Evolutionary conservation across 305 asterid genomes (phyloP), one percentile per base, ranked within the genome.

Genomic region (Solanum hybrid): DNA sequence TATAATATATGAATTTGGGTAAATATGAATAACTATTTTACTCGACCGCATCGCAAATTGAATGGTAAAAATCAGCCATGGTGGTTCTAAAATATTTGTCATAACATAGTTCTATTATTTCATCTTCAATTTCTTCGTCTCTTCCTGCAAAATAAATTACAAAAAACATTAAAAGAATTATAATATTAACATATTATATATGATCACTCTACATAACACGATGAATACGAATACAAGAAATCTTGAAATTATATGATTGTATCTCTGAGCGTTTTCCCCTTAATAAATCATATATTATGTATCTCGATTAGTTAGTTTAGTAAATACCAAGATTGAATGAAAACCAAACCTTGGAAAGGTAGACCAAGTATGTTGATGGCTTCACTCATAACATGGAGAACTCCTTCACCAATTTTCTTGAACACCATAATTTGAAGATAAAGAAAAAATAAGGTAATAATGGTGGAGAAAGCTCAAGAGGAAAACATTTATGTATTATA

Each of bases 21-120:
- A 81, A 10, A 81, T 81, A 38, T 81, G 17, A 38, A 73, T 8
- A 38, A 46, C 7, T 29, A 37, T 26, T 37, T 84, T 93, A 96
- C 99, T 96, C 96, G 92, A 95, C 94, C 1, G 95, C 92, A 89
- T 79, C 90, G 93, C 96, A 95, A 56, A 96, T 86, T 17, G 97
- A 97, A 40, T 96, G 98, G 86, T 90, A 93, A 91, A 95, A 94
- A 26, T 94, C 96, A 66, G 93, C 89, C 16, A 86, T 51, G 31
- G 34, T 91, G 94, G 94, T 90, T 79, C 31, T 82, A 76, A 96
- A 94, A 91, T 87, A 93, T 64, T 89, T 89, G 3, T 95, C 91
- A 13, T 96, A 95, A 77, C 96, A 93, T 88, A 87, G 42, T 75
- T 88, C 94, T 69, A 96, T 88, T 13, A 92, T 40, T 3, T 66